Conservation (phyloP, 345 rosid species). For the Eucalyptus lansdowneana region DNA sequence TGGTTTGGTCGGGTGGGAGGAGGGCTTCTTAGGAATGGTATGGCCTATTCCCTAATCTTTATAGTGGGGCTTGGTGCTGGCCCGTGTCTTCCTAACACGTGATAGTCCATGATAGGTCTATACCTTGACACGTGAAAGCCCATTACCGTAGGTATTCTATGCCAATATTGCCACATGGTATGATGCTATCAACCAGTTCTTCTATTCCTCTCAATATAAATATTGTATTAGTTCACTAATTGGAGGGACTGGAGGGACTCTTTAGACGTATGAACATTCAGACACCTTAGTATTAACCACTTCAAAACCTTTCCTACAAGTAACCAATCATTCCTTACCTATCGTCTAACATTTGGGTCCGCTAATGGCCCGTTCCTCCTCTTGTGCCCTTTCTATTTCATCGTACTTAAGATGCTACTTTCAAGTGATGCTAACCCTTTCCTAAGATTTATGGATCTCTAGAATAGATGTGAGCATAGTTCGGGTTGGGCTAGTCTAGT, state of each 20-base stretch:
- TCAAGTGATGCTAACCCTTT: background rate
- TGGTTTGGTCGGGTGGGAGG: background rate
- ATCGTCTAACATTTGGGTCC: background rate
- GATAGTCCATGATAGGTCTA: background rate
- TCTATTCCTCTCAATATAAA: background rate
- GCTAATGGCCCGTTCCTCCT: background rate
- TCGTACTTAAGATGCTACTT: background rate
- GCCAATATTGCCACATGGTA: background rate
- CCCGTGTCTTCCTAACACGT: background rate
- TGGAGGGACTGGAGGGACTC: background rate
- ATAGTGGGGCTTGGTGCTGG: background rate
- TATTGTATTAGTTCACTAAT: background rate
- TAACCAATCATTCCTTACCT: background rate
- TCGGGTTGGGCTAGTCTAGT: fast-evolving
- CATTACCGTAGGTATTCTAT: background rate
- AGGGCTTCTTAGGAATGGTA: background rate
- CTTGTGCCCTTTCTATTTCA: background rate
- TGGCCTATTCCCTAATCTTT: background rate
- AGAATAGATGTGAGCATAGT: no score
- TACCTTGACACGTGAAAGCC: background rate
- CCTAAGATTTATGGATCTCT: background rate
- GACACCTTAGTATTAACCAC: background rate
- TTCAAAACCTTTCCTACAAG: background rate
- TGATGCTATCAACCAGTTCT: background rate
- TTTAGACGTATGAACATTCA: background rate